Evolutionary conservation across 495 filamentous ascomycete species (phyloP).

Genomic region (Neurospora sp.): DNA sequence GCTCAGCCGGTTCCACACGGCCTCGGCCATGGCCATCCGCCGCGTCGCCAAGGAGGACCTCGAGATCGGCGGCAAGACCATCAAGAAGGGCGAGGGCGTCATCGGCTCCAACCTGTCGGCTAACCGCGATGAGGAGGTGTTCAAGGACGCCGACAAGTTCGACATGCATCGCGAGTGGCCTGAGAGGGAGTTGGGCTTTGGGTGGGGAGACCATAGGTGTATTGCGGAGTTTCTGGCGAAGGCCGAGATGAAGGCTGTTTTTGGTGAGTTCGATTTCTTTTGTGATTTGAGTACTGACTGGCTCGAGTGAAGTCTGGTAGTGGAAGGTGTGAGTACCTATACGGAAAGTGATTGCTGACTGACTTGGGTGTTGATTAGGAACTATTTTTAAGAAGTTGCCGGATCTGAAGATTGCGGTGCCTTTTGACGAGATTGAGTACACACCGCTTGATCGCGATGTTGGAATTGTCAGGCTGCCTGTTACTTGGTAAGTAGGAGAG

Average conservation of each 20-base stretch:
- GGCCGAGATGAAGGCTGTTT: conserved; percentile 26
- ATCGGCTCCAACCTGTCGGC: conserved; percentile 38
- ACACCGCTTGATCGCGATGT: conserved; percentile 27
- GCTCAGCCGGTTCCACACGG: conserved; percentile 36
- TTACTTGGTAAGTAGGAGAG: conserved; percentile 11
- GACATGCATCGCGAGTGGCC: conserved; percentile 31
- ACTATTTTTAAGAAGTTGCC: conserved; percentile 22
- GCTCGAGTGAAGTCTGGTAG: not conserved
- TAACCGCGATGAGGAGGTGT: conserved; percentile 37
- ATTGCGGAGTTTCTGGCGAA: conserved; percentile 34
- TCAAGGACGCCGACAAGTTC: conserved; percentile 28
- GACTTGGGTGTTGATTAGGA: conserved; percentile 6
- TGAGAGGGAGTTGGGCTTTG: conserved; percentile 28
- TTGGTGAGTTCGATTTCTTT: conserved; percentile 21
- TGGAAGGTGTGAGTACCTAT: not conserved
- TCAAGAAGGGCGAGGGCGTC: conserved; percentile 33
- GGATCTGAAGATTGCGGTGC: conserved; percentile 26
- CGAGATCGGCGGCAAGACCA: conserved; percentile 29
- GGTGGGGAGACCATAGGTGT: conserved; percentile 34
- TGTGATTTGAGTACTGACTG: not conserved
- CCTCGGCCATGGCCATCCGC: conserved; percentile 31
- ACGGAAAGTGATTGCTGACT: not conserved
- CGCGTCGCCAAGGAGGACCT: conserved; percentile 35
- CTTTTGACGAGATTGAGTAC: conserved; percentile 27
- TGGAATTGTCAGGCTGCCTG: conserved; percentile 27